Evolutionary conservation across 148 eudicot genomes (phyloP).

Genomic region (Silene latifolia): DNA sequence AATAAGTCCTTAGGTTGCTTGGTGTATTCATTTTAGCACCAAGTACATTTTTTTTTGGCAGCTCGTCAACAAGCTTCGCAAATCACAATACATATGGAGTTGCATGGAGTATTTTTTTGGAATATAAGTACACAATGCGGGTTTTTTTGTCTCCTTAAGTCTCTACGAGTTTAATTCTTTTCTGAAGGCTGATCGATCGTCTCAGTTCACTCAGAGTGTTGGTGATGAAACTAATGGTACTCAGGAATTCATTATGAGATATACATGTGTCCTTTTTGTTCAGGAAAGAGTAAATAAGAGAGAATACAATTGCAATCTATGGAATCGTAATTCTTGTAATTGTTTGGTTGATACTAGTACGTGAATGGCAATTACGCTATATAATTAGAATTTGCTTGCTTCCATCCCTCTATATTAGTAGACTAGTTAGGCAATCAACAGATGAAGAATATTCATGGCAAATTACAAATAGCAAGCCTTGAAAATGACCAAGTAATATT

Average conservation of each 20-base stretch:
- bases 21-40: background rate
- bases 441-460: no score
- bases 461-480: no score
- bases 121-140: background rate
- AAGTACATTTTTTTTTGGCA: background rate
- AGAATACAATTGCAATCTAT: no score
- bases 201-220: background rate
- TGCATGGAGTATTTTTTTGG: slow-evolving; percentile 9
- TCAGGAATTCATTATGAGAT: background rate
- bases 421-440: no score
- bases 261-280: background rate
- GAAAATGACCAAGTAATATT: no score
- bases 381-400: background rate
- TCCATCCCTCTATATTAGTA: background rate
- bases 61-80: background rate
- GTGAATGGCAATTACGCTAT: background rate
- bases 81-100: background rate
- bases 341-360: background rate
- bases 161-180: background rate
- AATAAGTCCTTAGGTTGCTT: background rate
- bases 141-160: background rate
- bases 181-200: background rate
- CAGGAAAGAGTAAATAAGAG: background rate
- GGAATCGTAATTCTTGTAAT: background rate
- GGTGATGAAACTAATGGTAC: background rate